Conservation (phyloP, 1,284 basidiomycete species). For the Spongiforma sp. region DNA sequence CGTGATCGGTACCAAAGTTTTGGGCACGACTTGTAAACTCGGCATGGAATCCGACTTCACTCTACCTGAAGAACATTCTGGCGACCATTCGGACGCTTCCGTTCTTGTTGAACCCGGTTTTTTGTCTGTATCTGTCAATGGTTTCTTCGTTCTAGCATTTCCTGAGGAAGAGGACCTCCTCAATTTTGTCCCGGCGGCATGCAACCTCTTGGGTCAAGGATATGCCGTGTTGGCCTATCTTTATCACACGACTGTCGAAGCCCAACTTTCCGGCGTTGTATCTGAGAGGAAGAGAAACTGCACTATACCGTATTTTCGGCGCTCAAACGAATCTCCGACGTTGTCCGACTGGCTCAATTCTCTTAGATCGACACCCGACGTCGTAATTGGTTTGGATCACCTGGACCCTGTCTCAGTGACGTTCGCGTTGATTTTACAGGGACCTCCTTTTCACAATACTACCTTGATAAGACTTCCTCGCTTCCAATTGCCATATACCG, state of each 20-base stretch:
- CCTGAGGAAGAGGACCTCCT: slow-evolving; percentile 47
- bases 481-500: slow-evolving; percentile 55
- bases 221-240: slow-evolving; percentile 43
- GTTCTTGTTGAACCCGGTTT: not conserved
- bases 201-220: slow-evolving; percentile 46
- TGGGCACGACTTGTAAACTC: slow-evolving; percentile 4
- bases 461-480: slow-evolving; percentile 56
- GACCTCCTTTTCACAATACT: slow-evolving; percentile 23
- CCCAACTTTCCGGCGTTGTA: slow-evolving; percentile 6
- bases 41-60: not conserved
- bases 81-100: slow-evolving; percentile 3
- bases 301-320: slow-evolving; percentile 22
- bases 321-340: slow-evolving; percentile 8
- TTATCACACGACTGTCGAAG: slow-evolving; percentile 23
- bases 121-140: slow-evolving; percentile 14
- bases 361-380: slow-evolving; percentile 28
- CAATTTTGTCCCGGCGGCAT: slow-evolving; percentile 48
- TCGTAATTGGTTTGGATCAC: slow-evolving; percentile 42
- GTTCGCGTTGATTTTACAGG: slow-evolving; percentile 24
- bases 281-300: slow-evolving; percentile 23
- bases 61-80: not conserved
- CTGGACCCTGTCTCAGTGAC: slow-evolving; percentile 28
- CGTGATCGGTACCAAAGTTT: slow-evolving; percentile 26
- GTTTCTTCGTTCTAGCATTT: slow-evolving; percentile 43
- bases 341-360: slow-evolving; percentile 27